Percentiles rank a stretch among this genome's conserved stretches.
phyloP scores from a whole-genome alignment of 2,329 filamentous ascomycete species.

The Simplicillium sp. region DNA sequence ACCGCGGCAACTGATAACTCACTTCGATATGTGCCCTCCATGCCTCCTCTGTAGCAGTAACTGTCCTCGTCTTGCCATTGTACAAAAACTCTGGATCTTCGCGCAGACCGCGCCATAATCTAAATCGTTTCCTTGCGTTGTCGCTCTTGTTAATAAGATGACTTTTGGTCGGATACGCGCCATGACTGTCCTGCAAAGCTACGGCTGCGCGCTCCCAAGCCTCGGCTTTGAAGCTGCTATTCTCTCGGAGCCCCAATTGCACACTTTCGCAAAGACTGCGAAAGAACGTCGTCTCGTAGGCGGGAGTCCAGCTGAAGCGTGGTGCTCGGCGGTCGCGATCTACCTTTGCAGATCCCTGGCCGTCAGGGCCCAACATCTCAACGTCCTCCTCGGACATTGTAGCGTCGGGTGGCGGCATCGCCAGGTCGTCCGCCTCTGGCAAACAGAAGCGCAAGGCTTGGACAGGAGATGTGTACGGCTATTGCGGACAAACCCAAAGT shows the following conservation, averaged over 20 bases:
- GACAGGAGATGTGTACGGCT: too few relatives aligned
- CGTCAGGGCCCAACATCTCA: conserved; percentile 25
- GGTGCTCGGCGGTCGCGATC: conserved; percentile 34
- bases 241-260: conserved; percentile 43
- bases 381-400: conserved; percentile 29
- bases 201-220: conserved; percentile 49
- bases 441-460: too few relatives aligned
- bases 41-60: conserved; percentile 46
- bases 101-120: conserved; percentile 48
- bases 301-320: conserved; percentile 50
- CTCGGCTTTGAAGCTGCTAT: conserved; percentile 52
- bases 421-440: too few relatives aligned
- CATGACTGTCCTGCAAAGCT: conserved; percentile 44
- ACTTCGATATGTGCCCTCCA: conserved; percentile 51
- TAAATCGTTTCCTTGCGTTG: conserved; percentile 53
- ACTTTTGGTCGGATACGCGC: conserved; percentile 48
- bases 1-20: conserved; percentile 11
- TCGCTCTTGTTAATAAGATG: conserved; percentile 57
- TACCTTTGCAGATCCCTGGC: conserved; percentile 19
- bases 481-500: too few relatives aligned
- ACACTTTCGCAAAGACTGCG: conserved; percentile 51
- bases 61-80: conserved; percentile 37
- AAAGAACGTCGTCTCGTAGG: conserved; percentile 52
- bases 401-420: too few relatives aligned
- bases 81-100: conserved; percentile 50